These are phyloP conservation scores for Rhynchospora pubera DNA, from an alignment of 176 grass and related monocot species.

Conservation along the genomic window DNA sequence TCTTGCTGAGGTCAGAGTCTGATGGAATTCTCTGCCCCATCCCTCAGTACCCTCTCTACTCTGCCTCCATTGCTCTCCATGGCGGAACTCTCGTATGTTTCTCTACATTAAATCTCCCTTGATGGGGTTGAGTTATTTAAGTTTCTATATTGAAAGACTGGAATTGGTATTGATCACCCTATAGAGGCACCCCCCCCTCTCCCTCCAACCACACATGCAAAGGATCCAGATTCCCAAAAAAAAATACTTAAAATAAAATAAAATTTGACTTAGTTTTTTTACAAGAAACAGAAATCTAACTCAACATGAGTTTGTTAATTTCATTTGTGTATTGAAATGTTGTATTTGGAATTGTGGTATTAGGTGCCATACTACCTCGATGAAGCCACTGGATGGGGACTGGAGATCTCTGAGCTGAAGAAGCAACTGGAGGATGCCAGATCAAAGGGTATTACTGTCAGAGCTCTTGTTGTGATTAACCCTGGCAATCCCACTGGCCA, in stretches of 20 bases:
- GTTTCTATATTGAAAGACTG: neutral
- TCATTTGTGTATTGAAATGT: neutral
- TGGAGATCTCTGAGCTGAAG: conserved; percentile 89
- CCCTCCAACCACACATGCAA: neutral
- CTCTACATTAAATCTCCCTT: neutral
- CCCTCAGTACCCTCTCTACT: conserved; percentile 97
- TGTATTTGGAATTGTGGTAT: conserved; percentile 14
- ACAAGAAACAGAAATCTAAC: neutral
- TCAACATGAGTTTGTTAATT: neutral
- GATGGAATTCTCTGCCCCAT: conserved; percentile 96
- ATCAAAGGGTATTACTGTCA: conserved; percentile 70
- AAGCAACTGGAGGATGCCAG: conserved; percentile 76
- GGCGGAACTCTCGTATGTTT: conserved; percentile 90
- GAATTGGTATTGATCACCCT: neutral
- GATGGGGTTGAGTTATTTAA: neutral
- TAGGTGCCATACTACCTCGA: conserved; percentile 96
- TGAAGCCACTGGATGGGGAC: conserved; percentile 87
- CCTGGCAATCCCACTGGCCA: conserved; percentile 98
- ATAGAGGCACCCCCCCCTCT: neutral
- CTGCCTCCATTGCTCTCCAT: conserved; percentile 92
- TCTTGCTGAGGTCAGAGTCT: conserved; percentile 85
- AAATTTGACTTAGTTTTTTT: neutral
- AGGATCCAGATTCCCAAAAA: neutral
- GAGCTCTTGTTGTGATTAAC: conserved; percentile 92
- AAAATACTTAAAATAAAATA: too few relatives aligned